phyloP scores from a whole-genome alignment of 2,329 filamentous ascomycete species.

The Hortaea sp. region DNA sequence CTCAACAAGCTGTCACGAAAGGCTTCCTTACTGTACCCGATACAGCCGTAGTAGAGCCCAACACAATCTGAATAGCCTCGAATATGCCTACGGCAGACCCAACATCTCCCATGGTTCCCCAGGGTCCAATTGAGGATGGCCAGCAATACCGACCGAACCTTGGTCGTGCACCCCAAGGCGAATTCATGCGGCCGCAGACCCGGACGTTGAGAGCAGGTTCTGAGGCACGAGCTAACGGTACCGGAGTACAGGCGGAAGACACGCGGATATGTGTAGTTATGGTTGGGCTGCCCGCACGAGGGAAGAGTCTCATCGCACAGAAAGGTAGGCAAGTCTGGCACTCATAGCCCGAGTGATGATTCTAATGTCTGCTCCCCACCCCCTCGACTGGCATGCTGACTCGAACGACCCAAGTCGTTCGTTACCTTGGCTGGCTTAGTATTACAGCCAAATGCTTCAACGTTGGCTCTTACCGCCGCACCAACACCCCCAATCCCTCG shows the following conservation, averaged over 20 bases:
- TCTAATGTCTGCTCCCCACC: too few species aligned
- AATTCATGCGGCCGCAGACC: constrained; percentile 34
- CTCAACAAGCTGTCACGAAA: too few species aligned
- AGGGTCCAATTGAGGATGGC: background rate
- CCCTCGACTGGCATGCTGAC: background rate
- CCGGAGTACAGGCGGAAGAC: constrained; percentile 82
- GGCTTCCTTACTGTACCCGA: too few species aligned
- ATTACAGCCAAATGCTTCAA: constrained; percentile 94
- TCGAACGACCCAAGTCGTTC: constrained; percentile 51
- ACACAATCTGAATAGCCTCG: too few species aligned
- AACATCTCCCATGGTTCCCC: background rate
- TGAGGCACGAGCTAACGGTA: constrained; percentile 42
- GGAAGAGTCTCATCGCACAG: constrained; percentile 95
- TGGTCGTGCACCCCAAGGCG: constrained; percentile 23
- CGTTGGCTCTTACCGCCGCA: constrained; percentile 88
- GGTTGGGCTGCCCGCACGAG: constrained; percentile 90
- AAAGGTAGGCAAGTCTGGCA: constrained; percentile 39
- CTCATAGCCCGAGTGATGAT: too few species aligned
- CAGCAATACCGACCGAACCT: constrained; percentile 17
- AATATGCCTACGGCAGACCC: background rate
- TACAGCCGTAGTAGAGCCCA: too few species aligned
- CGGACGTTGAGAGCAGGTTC: constrained; percentile 17
- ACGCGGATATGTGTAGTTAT: constrained; percentile 97
- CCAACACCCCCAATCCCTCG: constrained; percentile 77
- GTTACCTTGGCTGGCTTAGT: constrained; percentile 94